Conservation (phyloP, 106 monocot species). For the Acanthochlamys bracteata region DNA sequence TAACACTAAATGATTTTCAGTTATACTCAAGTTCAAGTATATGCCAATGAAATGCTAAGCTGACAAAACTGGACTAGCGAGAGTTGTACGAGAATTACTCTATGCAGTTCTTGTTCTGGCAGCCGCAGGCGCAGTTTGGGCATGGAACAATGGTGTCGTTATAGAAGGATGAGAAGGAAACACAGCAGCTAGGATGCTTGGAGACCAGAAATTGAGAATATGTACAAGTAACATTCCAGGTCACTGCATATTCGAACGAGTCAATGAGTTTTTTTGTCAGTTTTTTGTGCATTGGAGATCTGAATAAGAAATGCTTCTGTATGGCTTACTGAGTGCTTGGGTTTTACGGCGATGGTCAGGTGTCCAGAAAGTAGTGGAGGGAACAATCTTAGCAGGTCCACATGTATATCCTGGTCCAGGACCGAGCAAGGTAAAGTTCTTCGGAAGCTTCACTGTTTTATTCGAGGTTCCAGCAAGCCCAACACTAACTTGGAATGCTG, state of each 20-base stretch:
- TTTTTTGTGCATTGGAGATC: no score
- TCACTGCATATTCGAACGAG: conserved; percentile 33
- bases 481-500: conserved; percentile 61
- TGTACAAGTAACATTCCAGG: conserved; percentile 76
- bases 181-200: conserved; percentile 63
- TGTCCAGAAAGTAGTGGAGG: conserved; percentile 39
- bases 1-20: no score
- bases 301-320: no score
- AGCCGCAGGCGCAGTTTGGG: conserved; percentile 64
- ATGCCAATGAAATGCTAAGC: no score
- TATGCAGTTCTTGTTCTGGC: conserved; percentile 64
- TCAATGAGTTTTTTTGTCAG: no score
- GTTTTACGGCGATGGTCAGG: conserved; percentile 60
- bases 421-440: conserved; percentile 63
- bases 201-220: conserved; percentile 59
- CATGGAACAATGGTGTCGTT: conserved; percentile 63
- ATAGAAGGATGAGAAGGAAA: conserved; percentile 77
- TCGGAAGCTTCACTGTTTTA: conserved; percentile 66
- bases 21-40: no score
- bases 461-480: conserved; percentile 66
- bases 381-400: conserved; percentile 60
- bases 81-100: conserved; percentile 18
- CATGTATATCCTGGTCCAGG: conserved; percentile 73
- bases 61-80: no score
- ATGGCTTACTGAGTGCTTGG: conserved; percentile 69